Evolutionary conservation across 371 early-diverging fungal genomes (phyloP), one percentile per base, ranked within the genome.

Genomic region (Mucor plumbeus): DNA sequence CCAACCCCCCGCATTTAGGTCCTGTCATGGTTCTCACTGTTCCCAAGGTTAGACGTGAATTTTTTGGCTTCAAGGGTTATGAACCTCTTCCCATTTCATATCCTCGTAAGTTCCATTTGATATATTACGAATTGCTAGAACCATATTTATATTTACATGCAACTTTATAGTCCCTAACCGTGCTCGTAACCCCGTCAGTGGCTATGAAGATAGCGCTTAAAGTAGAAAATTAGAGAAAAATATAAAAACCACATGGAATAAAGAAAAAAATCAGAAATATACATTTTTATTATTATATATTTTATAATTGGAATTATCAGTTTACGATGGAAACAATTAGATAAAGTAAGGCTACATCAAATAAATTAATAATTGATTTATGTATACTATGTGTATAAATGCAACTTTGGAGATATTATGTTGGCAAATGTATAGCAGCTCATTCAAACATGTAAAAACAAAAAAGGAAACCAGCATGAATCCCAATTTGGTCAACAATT

Each of bases 11-110:
- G 56, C 47, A 19, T 14, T 47, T 65, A 82, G 83, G 83, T 56
- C 83, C 83, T 61, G 69, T 76, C 53, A 76, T 82, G 80, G 83
- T 82, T 10, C 77, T 69, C 70, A 80, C 80, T 56, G 83, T 82
- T 17, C 83, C 83, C 55, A 71, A 68, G 61, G 65, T 80, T 33
- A 78, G 83, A 68, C 83, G 83, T 64, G 73, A 82, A 44, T 82
- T 77, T 63, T 78, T 82, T 67, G 83, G 83, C 14, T 82, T 72
- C 76, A 78, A 82, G 74, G 79, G 80, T 33, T 64, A 76, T 50
- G 77, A 70, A 53, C 63, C 64, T 35, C 75, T 82, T 56, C 83
- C 83, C 48, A 41, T 80, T 26, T 80, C 80, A 48, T 82, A 82
- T 68, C 83, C 83, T 71, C 67, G 83, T 82, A 78, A 1, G 81